These are phyloP conservation scores for Echria macrotheca DNA, from an alignment of 495 filamentous ascomycete species.

Conservation along the genomic window DNA sequence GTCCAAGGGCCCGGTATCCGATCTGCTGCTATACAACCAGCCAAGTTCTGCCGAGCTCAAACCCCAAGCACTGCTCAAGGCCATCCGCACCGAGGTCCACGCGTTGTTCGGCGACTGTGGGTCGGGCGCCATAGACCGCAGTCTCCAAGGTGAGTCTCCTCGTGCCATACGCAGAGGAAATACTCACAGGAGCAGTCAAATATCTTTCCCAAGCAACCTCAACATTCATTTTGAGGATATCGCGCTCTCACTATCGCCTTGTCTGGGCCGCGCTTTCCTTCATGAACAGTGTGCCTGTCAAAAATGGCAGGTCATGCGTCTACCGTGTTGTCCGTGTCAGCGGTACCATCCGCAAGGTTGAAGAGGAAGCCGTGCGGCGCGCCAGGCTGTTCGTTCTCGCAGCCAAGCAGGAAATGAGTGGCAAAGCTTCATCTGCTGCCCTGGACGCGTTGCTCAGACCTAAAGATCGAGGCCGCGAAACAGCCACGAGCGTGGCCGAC, in stretches of 20 bases:
- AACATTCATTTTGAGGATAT: conserved; percentile 80
- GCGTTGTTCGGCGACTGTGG: conserved; percentile 90
- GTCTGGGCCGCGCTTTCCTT: conserved; percentile 87
- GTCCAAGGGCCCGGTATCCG: conserved; percentile 38
- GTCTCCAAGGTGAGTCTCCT: conserved; percentile 61
- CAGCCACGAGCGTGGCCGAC: conserved; percentile 37
- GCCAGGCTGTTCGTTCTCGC: conserved; percentile 66
- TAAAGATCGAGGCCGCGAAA: conserved; percentile 29
- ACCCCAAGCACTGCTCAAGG: conserved; percentile 54
- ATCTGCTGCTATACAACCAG: conserved; percentile 64
- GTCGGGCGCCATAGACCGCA: conserved; percentile 57
- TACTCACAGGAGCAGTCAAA: conserved; percentile 57
- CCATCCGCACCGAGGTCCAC: conserved; percentile 62
- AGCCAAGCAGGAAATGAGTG: conserved; percentile 42
- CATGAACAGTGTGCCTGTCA: conserved; percentile 62
- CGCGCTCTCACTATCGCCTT: conserved; percentile 72
- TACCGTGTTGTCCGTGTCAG: conserved; percentile 86
- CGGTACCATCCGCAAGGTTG: conserved; percentile 86
- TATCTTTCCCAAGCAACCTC: conserved; percentile 90
- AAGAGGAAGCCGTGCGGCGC: conserved; percentile 78
- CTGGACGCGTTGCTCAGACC: conserved; percentile 37
- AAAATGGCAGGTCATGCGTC: conserved; percentile 57
- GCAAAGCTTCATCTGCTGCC: conserved; percentile 27
- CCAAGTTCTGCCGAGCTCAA: conserved; percentile 67
- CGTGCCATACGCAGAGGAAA: conserved; percentile 10